phyloP scores from a whole-genome alignment of 2,329 filamentous ascomycete species.

The Clathrospora elynae region DNA sequence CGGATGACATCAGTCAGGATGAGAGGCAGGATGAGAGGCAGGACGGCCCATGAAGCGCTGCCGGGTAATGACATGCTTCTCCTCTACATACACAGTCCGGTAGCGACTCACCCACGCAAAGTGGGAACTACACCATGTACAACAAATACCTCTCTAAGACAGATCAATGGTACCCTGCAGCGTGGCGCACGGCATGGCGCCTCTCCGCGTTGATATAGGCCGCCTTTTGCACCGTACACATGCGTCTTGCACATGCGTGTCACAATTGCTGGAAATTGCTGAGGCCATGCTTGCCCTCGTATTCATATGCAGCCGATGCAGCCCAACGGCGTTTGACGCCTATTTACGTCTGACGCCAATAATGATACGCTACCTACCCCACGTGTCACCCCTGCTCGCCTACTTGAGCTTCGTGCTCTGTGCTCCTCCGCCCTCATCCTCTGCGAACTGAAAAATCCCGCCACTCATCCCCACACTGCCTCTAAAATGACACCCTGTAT shows the following conservation, averaged over 20 bases:
- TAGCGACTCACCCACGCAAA: conserved; percentile 17
- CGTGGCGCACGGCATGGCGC: conserved; percentile 20
- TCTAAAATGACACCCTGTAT: conserved; percentile 19
- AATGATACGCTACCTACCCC: conserved; percentile 22
- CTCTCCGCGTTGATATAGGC: conserved; percentile 6
- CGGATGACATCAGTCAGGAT: conserved; percentile 16
- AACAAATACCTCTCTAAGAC: conserved; percentile 18
- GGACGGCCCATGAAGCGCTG: conserved; percentile 2
- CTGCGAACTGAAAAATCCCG: conserved; percentile 19
- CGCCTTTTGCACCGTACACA: conserved; percentile 12
- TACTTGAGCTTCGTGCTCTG: conserved; percentile 14
- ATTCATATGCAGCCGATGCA: conserved; percentile 3
- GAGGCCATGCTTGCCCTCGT: conserved; percentile 4
- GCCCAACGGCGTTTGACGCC: conserved; percentile 10
- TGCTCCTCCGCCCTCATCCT: conserved; percentile 17
- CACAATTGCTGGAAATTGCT: conserved; percentile 16
- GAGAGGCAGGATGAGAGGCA: conserved; percentile 13
- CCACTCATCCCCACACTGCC: conserved; percentile 18
- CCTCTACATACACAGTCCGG: conserved; percentile 24
- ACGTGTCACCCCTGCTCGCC: conserved; percentile 29
- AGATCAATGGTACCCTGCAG: conserved; percentile 15
- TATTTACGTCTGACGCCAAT: conserved; percentile 31
- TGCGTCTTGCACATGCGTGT: conserved; percentile 22
- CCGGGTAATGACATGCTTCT: conserved; percentile 17
- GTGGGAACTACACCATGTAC: conserved; percentile 27